A percentile compares a stretch with the other conserved stretches of the same genome.
Evolutionary conservation across 148 eudicot genomes (phyloP).

Genomic region (Rhododendron kiyosumense): DNA sequence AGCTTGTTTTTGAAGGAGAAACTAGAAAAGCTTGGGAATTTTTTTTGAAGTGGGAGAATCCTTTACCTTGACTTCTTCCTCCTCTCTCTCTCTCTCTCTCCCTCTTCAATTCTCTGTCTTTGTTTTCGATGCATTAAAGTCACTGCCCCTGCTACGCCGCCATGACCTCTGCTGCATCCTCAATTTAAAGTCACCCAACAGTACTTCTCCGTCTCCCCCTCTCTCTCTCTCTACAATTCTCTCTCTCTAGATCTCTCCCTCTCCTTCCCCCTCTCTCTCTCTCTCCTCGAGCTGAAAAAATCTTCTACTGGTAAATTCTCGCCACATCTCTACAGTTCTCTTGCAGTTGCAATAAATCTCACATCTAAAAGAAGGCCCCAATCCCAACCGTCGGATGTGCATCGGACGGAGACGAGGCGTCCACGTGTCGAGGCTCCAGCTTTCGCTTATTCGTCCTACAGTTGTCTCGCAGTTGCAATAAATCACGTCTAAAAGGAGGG

Average conservation of each 20-base stretch:
- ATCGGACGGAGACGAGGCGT: slow-evolving; percentile 7
- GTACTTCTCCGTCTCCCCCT: slow-evolving; percentile 6
- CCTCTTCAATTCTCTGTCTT: not conserved
- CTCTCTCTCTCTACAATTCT: slow-evolving; percentile 8
- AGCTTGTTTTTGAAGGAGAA: not conserved
- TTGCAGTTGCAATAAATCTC: slow-evolving; percentile 26
- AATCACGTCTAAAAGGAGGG: not conserved
- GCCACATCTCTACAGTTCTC: slow-evolving; percentile 39
- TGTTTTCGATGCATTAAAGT: slow-evolving; percentile 52
- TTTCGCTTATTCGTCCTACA: slow-evolving; percentile 27
- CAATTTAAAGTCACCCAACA: slow-evolving; percentile 34
- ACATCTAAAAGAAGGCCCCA: not conserved
- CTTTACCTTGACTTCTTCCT: not conserved
- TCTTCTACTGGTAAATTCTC: slow-evolving; percentile 8
- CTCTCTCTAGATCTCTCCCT: not conserved
- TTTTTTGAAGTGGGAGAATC: not conserved
- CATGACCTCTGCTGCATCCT: slow-evolving; percentile 42
- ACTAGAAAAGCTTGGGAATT: not conserved
- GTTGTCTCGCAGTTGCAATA: slow-evolving; percentile 35
- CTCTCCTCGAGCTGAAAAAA: not conserved
- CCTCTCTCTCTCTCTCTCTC: not conserved
- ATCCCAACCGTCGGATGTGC: slow-evolving; percentile 31
- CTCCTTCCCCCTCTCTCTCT: not conserved
- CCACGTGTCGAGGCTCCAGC: slow-evolving; percentile 39
- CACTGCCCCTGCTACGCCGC: slow-evolving; percentile 92